Base-by-base conservation (phyloP, 345 rosid species). In the Pseudoturritis turrita region DNA sequence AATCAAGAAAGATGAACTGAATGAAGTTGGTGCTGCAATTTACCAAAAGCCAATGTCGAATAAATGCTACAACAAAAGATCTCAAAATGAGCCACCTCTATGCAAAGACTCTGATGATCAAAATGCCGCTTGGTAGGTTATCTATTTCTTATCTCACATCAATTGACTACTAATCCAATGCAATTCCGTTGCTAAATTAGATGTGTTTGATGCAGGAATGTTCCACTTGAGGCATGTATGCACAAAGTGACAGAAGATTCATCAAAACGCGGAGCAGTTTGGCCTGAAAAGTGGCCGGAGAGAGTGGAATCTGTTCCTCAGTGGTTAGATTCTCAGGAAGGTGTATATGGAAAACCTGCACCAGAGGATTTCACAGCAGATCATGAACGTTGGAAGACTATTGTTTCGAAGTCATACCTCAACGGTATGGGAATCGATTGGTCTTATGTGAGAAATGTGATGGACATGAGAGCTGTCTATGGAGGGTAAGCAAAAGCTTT, bases 391-490 rank as follows among this genome's bases (percentile, higher is more conserved):
- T 94, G 97, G 98, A 74, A 85, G 25, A 72, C 81, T 1, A 83
- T 94, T 52, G 89, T 89, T 46, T 89, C 89, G 6, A 89, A 88
- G 77, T 83, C 89, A 51, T 94, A 94, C 77, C 79, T 86, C 19
- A 81, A 81, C 10, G 89, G 85, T 63, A 68, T 86, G 53, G 82
- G 84, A 39, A 80, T 94, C 47, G 90, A 86, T 71, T 91, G 97
- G 97, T 76, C 89, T 9, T 65, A 67, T 7, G 63, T 94, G 59
- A 75, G 93, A 65, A 94, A 91, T 70, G 88, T 91, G 72, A 88
- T 94, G 90, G 98, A 94, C 71, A 91, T 94, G 98, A 89, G 90
- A 79, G 96, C 98, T 5, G 91, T 90, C 53, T 89, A 83, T 78
- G 98, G 98, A 88, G 97, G 98, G 96, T 93, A 87, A 86, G 85